A percentile compares a stretch with the other conserved stretches of the same genome.
Conservation (phyloP, 306 rosid species). For the Lagenaria siceraria region DNA sequence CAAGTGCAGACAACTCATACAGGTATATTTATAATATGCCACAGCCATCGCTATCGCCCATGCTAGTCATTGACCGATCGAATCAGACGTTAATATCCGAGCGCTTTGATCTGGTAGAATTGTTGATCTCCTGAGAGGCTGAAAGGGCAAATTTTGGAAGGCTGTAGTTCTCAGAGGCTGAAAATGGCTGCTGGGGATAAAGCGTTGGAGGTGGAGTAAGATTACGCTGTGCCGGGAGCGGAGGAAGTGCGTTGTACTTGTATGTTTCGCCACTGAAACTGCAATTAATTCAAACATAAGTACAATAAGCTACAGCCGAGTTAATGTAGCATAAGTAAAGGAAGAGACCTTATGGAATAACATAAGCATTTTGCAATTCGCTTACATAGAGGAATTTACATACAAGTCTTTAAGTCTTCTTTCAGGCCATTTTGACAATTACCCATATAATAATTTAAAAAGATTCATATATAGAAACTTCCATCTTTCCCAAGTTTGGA, state of each 20-base stretch:
- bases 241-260: conserved; percentile 72
- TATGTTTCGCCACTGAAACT: conserved; percentile 47
- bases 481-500: neutral
- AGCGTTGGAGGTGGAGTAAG: conserved; percentile 92
- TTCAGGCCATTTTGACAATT: neutral
- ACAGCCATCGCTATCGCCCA: neutral
- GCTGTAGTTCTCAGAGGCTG: conserved; percentile 53
- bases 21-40: neutral
- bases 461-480: neutral
- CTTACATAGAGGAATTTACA: neutral
- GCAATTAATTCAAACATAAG: conserved; percentile 6
- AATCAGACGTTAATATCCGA: conserved; percentile 76
- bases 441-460: neutral
- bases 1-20: neutral
- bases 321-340: neutral
- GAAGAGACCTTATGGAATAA: neutral
- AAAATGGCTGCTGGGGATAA: conserved; percentile 95
- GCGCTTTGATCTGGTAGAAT: conserved; percentile 59
- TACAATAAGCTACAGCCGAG: neutral
- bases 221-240: conserved; percentile 94
- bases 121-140: conserved; percentile 45
- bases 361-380: neutral
- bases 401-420: neutral
- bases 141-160: conserved; percentile 60
- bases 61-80: neutral